These are phyloP conservation scores for Diaporthe eres DNA, from an alignment of 2,329 filamentous ascomycete genomes.

Conservation along the genomic window DNA sequence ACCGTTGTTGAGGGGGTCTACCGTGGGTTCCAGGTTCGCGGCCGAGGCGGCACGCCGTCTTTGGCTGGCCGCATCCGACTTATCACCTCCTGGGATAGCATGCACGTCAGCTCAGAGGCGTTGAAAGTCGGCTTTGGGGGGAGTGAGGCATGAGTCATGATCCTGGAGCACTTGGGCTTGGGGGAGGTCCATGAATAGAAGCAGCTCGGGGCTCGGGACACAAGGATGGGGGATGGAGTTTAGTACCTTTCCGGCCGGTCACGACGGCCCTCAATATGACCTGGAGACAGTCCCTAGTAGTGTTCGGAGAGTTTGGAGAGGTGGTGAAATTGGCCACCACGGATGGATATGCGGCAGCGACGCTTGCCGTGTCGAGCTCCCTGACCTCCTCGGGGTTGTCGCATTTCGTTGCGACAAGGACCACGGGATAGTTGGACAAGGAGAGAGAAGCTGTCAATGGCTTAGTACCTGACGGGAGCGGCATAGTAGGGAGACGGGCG, in stretches of 20 bases:
- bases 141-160: conserved; percentile 27
- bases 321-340: conserved; percentile 82
- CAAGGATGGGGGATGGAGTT: conserved; percentile 3
- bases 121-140: background rate
- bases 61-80: conserved; percentile 38
- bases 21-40: conserved; percentile 70
- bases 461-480: conserved; percentile 33
- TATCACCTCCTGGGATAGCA: conserved; percentile 34
- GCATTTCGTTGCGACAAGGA: conserved; percentile 92
- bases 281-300: conserved; percentile 81
- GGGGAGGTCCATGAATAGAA: conserved; percentile 26
- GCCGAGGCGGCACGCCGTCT: conserved; percentile 69
- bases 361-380: conserved; percentile 77
- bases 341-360: conserved; percentile 75
- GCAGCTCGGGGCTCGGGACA: conserved; percentile 36
- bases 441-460: conserved; percentile 76
- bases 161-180: background rate
- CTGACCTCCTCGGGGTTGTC: conserved; percentile 80
- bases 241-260: conserved; percentile 77
- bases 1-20: conserved; percentile 59
- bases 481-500: background rate
- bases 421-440: conserved; percentile 79
- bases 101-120: conserved; percentile 20
- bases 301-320: conserved; percentile 78
- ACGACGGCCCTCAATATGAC: conserved; percentile 82